Evolutionary conservation across 768 basidiomycete species (phyloP).

Genomic region (Tylopilus sp.): DNA sequence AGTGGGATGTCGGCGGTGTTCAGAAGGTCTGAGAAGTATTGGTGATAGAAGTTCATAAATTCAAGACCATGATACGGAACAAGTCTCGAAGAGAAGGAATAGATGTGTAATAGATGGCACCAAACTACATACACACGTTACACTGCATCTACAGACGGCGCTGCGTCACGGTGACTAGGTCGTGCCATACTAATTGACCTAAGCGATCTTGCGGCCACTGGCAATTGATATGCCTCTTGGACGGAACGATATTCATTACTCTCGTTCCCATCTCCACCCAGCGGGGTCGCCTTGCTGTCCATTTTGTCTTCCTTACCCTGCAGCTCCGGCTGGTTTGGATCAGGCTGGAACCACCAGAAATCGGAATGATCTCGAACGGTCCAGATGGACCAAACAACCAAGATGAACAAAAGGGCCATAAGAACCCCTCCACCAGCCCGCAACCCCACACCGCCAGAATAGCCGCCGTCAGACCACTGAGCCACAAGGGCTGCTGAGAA

Average conservation of each 20-base stretch:
- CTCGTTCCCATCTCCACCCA: background rate
- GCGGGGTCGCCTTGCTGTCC: no score
- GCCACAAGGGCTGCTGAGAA: slow-evolving; percentile 25
- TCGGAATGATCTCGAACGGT: background rate
- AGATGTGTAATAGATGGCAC: no score
- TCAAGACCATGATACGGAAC: no score
- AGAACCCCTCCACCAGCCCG: background rate
- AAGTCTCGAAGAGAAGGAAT: background rate
- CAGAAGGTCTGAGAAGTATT: no score
- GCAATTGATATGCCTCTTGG: background rate
- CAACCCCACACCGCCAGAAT: background rate
- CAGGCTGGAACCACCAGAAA: slow-evolving; percentile 28
- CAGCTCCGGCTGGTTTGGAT: slow-evolving; percentile 3
- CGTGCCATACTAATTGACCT: background rate
- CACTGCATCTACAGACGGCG: no score
- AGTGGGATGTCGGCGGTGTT: background rate
- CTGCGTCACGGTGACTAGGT: background rate
- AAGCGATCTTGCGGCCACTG: background rate
- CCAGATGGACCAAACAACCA: background rate
- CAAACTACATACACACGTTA: background rate
- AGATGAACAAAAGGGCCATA: background rate
- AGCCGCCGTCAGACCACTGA: slow-evolving; percentile 20
- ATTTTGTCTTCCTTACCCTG: background rate
- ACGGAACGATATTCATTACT: background rate
- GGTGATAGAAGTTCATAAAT: no score